Evolutionary conservation across 108 stramenopile species (phyloP).

Genomic region (Parietichytrium sp.): DNA sequence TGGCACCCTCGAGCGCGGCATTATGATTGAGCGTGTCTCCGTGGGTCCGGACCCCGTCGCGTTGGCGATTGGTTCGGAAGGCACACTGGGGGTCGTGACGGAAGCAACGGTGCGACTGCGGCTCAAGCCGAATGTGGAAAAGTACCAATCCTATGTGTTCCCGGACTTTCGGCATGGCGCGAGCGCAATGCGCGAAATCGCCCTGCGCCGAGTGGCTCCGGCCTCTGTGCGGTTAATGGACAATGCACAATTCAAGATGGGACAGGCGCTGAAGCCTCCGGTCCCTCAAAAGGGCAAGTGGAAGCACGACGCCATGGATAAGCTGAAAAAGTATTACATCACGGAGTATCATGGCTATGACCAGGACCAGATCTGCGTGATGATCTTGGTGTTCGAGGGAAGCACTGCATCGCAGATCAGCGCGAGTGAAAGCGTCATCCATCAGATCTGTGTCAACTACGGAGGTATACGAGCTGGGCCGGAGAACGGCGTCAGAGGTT

Average conservation of each 20-base stretch:
- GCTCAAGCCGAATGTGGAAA: constrained; percentile 68
- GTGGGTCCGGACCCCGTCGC: constrained; percentile 73
- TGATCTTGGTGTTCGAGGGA: constrained; percentile 83
- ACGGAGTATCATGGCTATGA: constrained; percentile 48
- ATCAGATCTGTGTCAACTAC: constrained; percentile 52
- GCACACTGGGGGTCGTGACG: constrained; percentile 80
- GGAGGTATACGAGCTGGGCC: constrained; percentile 77
- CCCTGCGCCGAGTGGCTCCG: constrained; percentile 65
- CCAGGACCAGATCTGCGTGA: constrained; percentile 69
- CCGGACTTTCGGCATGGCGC: constrained; percentile 72
- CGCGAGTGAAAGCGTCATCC: constrained; percentile 43
- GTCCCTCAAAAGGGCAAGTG: constrained; percentile 44
- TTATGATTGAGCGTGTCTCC: constrained; percentile 69
- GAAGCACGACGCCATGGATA: constrained; percentile 32
- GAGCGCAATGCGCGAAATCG: constrained; percentile 69
- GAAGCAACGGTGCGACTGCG: constrained; percentile 81
- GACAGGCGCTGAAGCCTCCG: constrained; percentile 75
- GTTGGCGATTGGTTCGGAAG: constrained; percentile 85
- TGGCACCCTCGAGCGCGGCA: not conserved
- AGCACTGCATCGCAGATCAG: constrained; percentile 29
- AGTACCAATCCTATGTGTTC: constrained; percentile 73
- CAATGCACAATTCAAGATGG: constrained; percentile 85
- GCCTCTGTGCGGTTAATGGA: constrained; percentile 84
- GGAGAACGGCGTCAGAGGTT: constrained; percentile 73
- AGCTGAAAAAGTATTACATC: constrained; percentile 50